These are phyloP conservation scores for Plasmodium coatneyi DNA, from an alignment of 169 alveolate genomes.

Conservation along the genomic window DNA sequence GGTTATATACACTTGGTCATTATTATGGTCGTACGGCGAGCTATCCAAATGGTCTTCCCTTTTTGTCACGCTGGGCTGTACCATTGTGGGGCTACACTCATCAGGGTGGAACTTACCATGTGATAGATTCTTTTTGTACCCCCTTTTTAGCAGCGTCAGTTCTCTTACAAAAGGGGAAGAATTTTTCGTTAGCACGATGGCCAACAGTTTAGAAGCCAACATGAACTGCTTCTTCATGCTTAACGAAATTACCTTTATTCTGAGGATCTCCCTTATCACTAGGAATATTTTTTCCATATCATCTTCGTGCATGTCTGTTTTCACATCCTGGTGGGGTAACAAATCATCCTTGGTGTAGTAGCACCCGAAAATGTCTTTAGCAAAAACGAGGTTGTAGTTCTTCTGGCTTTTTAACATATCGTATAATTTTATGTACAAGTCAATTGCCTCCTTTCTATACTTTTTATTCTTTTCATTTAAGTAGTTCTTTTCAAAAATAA, in stretches of 20 bases:
- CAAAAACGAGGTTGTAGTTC: slow-evolving; percentile 44
- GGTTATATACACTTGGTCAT: slow-evolving; percentile 1
- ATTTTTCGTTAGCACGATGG: slow-evolving; percentile 49
- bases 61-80: not conserved
- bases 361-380: slow-evolving; percentile 64
- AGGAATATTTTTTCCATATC: slow-evolving; percentile 28
- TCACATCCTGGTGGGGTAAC: not conserved
- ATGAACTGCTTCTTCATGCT: slow-evolving; percentile 40
- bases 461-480: slow-evolving; percentile 57
- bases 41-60: not conserved
- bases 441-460: slow-evolving; percentile 60
- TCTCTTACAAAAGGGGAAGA: slow-evolving; percentile 50
- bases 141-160: slow-evolving; percentile 17
- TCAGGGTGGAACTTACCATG: not conserved
- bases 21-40: not conserved
- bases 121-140: not conserved
- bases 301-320: not conserved
- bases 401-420: slow-evolving; percentile 15
- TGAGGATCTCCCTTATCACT: slow-evolving; percentile 47
- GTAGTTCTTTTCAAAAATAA: slow-evolving; percentile 37
- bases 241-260: slow-evolving; percentile 48
- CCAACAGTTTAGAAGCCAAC: slow-evolving; percentile 61
- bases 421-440: slow-evolving; percentile 42
- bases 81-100: not conserved
- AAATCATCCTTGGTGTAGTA: slow-evolving; percentile 57